These are phyloP conservation scores for Asterophora parasitica DNA, from an alignment of 768 basidiomycete genomes.

Conservation along the genomic window DNA sequence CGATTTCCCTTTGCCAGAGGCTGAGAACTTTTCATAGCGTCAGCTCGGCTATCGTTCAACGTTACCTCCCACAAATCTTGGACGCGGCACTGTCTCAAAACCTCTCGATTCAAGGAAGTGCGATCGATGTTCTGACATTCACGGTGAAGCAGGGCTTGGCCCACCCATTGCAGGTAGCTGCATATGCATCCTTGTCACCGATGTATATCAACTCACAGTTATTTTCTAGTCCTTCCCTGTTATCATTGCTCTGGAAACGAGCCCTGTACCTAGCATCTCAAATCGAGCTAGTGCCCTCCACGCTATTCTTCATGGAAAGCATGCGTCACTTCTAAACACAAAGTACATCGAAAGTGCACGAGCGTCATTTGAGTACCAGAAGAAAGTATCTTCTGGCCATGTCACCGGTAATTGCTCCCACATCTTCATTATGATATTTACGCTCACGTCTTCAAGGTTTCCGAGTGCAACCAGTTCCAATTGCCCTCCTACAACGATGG, in stretches of 20 bases:
- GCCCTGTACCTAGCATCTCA: constrained; percentile 52
- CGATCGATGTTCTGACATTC: constrained; percentile 88
- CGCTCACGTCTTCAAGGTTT: constrained; percentile 43
- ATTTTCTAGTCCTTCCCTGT: constrained; percentile 75
- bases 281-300: constrained; percentile 79
- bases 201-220: background rate
- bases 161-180: constrained; percentile 80
- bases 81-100: constrained; percentile 74
- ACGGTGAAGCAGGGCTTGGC: constrained; percentile 94
- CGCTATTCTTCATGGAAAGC: constrained; percentile 78
- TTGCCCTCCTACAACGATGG: constrained; percentile 85
- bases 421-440: background rate
- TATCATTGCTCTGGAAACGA: constrained; percentile 91
- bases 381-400: constrained; percentile 38
- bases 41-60: constrained; percentile 90
- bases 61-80: constrained; percentile 80
- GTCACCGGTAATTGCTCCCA: constrained; percentile 47
- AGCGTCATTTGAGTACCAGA: constrained; percentile 82
- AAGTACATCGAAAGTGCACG: constrained; percentile 79
- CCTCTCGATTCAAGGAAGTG: constrained; percentile 68
- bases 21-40: constrained; percentile 48
- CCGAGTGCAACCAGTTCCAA: constrained; percentile 55
- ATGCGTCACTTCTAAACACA: constrained; percentile 83
- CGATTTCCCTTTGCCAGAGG: background rate
- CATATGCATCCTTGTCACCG: background rate